phyloP scores from a whole-genome alignment of 768 basidiomycete species.

The Naganishia randhawae region DNA sequence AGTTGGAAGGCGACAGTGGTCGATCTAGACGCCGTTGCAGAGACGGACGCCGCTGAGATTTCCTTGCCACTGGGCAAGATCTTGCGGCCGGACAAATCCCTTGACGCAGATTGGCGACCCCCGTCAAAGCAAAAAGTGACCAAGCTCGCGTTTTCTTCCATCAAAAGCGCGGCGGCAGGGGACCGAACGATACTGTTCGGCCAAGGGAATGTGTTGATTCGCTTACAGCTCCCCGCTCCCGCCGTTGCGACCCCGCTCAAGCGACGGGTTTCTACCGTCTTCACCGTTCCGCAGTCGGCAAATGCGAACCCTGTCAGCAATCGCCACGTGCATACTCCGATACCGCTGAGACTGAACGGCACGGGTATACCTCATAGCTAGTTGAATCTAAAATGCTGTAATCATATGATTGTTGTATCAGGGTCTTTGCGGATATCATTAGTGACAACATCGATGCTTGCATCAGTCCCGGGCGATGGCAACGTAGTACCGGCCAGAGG shows the following conservation, averaged over 20 bases:
- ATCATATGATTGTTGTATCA: slow-evolving; percentile 22
- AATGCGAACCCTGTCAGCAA: slow-evolving; percentile 1
- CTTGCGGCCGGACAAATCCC: neutral
- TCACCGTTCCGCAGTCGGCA: slow-evolving; percentile 9
- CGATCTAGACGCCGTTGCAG: neutral
- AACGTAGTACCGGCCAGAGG: neutral
- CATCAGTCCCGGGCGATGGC: too few species aligned
- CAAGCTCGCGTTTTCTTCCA: slow-evolving; percentile 7
- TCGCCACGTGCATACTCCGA: neutral
- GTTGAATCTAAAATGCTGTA: neutral
- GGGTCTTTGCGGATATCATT: slow-evolving; percentile 13
- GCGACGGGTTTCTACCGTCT: slow-evolving; percentile 1
- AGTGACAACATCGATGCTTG: neutral
- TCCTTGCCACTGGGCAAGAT: neutral
- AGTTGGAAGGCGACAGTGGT: slow-evolving; percentile 9
- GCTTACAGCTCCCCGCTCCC: neutral
- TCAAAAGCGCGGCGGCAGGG: neutral
- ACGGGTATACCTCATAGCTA: slow-evolving; percentile 6
- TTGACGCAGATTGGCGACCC: neutral
- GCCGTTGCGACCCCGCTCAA: neutral
- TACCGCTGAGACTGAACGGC: slow-evolving; percentile 16
- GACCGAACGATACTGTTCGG: neutral
- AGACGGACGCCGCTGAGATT: neutral
- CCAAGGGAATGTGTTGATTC: slow-evolving; percentile 10
- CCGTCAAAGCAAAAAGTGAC: neutral